phyloP scores from a whole-genome alignment of 228 moss, liverwort and hornwort genomes.

The Sphagnum fallax region DNA sequence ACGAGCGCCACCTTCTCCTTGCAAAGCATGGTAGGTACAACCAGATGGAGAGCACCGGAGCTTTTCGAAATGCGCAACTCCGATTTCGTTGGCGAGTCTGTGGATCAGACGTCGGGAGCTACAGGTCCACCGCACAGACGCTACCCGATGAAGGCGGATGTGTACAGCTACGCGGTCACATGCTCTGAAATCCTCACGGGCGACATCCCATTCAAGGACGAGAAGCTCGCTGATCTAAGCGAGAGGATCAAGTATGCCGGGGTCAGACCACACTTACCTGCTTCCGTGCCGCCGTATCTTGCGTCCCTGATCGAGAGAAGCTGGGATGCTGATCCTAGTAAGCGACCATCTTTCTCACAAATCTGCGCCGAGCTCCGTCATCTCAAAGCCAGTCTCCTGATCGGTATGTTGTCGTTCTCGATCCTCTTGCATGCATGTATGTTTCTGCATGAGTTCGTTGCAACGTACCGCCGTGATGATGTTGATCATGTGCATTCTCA shows the following conservation, averaged over 20 bases:
- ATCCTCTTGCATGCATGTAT: too few species aligned
- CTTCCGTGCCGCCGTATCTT: neutral
- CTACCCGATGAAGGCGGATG: conserved; percentile 1
- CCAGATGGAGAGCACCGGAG: conserved; percentile 6
- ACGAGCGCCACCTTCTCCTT: neutral
- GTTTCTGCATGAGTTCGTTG: too few species aligned
- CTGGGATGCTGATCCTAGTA: conserved; percentile 3
- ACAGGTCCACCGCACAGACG: neutral
- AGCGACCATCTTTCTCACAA: neutral
- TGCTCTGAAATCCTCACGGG: neutral
- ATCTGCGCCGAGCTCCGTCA: neutral
- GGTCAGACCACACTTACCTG: conserved; percentile 1
- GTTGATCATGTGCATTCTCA: too few species aligned
- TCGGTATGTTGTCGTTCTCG: neutral
- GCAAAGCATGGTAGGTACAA: neutral
- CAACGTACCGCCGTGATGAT: too few species aligned
- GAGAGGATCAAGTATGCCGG: neutral
- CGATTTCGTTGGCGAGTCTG: too few species aligned
- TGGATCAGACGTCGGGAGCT: too few species aligned
- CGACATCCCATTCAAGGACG: neutral
- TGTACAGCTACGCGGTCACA: neutral
- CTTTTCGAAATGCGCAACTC: neutral
- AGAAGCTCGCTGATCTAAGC: neutral
- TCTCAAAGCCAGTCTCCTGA: conserved; percentile 2
- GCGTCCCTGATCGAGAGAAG: conserved; percentile 1